These are phyloP conservation scores for Fusarium nygamai DNA, from an alignment of 2,329 filamentous ascomycete genomes.

Conservation along the genomic window DNA sequence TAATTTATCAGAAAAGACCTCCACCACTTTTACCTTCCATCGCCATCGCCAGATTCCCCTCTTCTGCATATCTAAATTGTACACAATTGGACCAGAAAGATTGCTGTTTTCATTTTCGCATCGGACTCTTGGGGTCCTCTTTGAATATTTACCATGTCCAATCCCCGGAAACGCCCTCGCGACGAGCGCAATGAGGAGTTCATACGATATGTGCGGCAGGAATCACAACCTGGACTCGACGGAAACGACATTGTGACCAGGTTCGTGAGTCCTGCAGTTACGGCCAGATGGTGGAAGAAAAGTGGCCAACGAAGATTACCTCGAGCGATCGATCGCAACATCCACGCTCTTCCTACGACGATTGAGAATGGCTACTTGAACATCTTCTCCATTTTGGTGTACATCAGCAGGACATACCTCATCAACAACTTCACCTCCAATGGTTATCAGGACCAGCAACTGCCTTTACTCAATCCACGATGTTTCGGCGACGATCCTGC, in stretches of 20 bases:
- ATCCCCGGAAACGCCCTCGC: neutral
- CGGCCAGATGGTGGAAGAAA: constrained; percentile 1
- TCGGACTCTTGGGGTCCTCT: neutral
- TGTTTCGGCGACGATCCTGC: neutral
- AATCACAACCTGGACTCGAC: neutral
- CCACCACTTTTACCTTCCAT: neutral
- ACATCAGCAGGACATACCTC: neutral
- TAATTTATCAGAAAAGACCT: neutral
- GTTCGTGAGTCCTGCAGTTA: neutral
- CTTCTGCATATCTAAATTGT: neutral
- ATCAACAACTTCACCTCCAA: neutral
- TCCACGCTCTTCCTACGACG: neutral
- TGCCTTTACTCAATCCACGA: constrained; percentile 3
- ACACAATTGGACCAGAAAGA: neutral
- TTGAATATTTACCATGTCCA: neutral
- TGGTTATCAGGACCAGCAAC: neutral
- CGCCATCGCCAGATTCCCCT: neutral
- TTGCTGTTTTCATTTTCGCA: too few relatives aligned
- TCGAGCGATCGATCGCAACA: neutral
- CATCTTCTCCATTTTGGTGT: constrained; percentile 30
- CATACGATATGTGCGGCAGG: neutral
- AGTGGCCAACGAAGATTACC: neutral
- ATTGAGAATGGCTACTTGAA: constrained; percentile 8
- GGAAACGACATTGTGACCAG: neutral
- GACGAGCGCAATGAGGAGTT: constrained; percentile 7